phyloP scores from a whole-genome alignment of 306 rosid genomes.

The Vigna mungo region DNA sequence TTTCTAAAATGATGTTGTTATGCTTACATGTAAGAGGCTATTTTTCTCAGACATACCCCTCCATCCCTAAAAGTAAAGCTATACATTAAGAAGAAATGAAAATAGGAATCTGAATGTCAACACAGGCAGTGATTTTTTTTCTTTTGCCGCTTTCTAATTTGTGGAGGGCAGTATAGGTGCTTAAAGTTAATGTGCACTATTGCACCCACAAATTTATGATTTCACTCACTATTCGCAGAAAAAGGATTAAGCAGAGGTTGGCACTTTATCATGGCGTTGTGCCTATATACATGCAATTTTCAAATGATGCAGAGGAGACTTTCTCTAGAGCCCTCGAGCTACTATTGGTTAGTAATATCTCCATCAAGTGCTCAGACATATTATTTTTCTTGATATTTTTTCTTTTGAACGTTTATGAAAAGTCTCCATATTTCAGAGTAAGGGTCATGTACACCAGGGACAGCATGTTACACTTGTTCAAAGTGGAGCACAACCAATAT shows the following conservation, averaged over 20 bases:
- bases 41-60: not conserved
- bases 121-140: not conserved
- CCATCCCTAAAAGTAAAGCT: not conserved
- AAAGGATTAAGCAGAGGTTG: constrained; percentile 83
- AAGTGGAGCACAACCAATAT: constrained; percentile 96
- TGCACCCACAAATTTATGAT: constrained; percentile 28
- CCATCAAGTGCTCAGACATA: not conserved
- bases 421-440: constrained; percentile 57
- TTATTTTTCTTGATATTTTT: constrained; percentile 29
- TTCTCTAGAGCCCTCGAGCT: constrained; percentile 82
- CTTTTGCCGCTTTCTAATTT: constrained; percentile 4
- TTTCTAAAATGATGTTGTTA: not conserved
- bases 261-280: constrained; percentile 79
- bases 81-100: not conserved
- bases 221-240: constrained; percentile 56
- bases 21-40: not conserved
- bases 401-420: constrained; percentile 31
- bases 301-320: constrained; percentile 89
- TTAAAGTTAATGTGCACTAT: not conserved
- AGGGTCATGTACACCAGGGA: constrained; percentile 72
- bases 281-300: constrained; percentile 87
- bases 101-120: not conserved
- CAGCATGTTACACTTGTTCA: constrained; percentile 87
- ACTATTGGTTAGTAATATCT: constrained; percentile 68
- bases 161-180: constrained; percentile 16